Base-by-base conservation (phyloP, 2,329 filamentous ascomycete species). In the Colletotrichum sojae region DNA sequence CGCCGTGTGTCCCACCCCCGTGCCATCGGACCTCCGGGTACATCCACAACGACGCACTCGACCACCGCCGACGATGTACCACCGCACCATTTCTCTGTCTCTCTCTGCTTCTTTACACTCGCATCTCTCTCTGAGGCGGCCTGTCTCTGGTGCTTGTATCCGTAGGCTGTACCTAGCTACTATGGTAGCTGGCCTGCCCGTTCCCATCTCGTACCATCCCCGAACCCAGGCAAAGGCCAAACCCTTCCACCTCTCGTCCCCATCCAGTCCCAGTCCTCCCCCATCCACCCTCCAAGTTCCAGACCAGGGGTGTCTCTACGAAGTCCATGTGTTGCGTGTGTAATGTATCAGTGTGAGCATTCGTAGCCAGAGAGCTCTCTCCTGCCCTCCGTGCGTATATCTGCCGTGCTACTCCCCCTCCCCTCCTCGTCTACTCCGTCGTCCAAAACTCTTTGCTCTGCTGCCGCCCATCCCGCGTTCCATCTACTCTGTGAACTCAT, bases 11-110 rank as follows among this genome's bases (percentile, higher is more conserved):
- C 31, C 31, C 31, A 36, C 31, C 31, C 31, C 31, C 31, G 31
- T 36, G 27, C 49, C 66, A 31, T 45, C 66, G 66, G 66, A 69
- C 62, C 66, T 69, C 66, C 66, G 66, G 48, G 61, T 69, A 69
- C 66, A 66, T 69, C 43, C 49, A 54, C 62, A 16, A 55, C 49
- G 25, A 36, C 27, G 20, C 15, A 13, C 25, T 63, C 40, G 25
- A 62, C 59, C 49, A 27, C 48, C 20, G 27, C 10, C 58, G 49
- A 9, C 20, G 31, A 61, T 31, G 54, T 68, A 65, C 52, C 25
- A 36, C 31, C 31, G 10, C 31, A 36, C 31, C 10, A 2, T 9
- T n/a, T n/a, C 31, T 36, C 31, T 9, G 8, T 36, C 31, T 31
- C 27, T 51, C 39, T 22, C 52, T 39, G 16, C n/a, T 39, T 20